phyloP scores from a whole-genome alignment of 2,329 filamentous ascomycete species.

The Alternaria infectoria region DNA sequence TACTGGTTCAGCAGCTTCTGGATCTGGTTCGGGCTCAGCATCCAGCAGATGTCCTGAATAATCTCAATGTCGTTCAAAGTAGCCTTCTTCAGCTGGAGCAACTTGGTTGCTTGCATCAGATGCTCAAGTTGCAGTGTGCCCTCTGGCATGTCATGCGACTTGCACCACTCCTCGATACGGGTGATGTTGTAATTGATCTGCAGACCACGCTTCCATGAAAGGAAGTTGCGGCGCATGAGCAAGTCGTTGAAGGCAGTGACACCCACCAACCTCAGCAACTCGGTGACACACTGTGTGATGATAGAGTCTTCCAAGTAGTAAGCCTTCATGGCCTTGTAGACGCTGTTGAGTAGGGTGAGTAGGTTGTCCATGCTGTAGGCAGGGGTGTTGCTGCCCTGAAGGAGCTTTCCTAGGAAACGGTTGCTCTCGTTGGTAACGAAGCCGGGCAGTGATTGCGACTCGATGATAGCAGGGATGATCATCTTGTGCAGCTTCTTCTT shows the following conservation, averaged over 20 bases:
- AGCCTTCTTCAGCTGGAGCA: constrained; percentile 97
- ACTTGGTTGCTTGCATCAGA: constrained; percentile 99
- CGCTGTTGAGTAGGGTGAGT: constrained; percentile 91
- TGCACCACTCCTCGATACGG: constrained; percentile 99
- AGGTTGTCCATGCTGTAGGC: constrained; percentile 99
- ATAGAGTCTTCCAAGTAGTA: constrained; percentile 97
- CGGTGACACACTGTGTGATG: constrained; percentile 92
- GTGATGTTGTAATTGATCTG: constrained; percentile 99
- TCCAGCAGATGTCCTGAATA: constrained; percentile 99
- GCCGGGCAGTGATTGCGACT: constrained; percentile 95
- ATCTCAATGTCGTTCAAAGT: constrained; percentile 99
- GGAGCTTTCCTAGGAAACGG: constrained; percentile 94
- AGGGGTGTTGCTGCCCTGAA: constrained; percentile 86
- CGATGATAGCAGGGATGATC: constrained; percentile 99
- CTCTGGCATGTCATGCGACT: constrained; percentile 99
- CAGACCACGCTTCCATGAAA: constrained; percentile 98
- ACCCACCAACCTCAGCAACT: constrained; percentile 89
- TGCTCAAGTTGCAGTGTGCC: constrained; percentile 97
- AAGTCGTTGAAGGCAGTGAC: constrained; percentile 99
- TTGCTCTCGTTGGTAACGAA: constrained; percentile 99
- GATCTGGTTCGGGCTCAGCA: constrained; percentile 98
- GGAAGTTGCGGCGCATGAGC: constrained; percentile 96
- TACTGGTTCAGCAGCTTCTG: constrained; percentile 99
- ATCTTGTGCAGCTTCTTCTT: constrained; percentile 99
- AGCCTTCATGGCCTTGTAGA: constrained; percentile 98